Conservation (phyloP, 1,284 basidiomycete genomes). For the Moesziomyces aphidis region DNA sequence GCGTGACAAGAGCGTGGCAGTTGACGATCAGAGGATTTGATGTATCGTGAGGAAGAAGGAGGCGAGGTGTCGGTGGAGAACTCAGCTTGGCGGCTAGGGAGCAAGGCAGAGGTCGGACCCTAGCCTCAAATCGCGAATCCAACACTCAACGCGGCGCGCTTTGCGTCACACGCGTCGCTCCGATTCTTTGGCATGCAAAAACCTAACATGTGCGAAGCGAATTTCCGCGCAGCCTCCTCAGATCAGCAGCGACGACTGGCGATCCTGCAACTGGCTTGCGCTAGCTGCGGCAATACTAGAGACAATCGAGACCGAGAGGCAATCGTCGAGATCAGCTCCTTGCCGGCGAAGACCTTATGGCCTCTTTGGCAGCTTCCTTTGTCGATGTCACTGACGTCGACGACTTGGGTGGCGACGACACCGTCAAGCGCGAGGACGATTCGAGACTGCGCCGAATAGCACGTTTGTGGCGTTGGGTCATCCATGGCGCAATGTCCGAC, state of each 20-base stretch:
- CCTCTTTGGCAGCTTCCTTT: background rate
- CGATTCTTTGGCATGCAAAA: background rate
- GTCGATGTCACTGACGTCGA: constrained; percentile 1
- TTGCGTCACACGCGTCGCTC: constrained; percentile 19
- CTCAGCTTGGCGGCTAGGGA: no score
- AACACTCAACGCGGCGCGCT: constrained; percentile 48
- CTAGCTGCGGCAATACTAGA: no score
- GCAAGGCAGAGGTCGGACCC: background rate
- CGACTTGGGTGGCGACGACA: background rate
- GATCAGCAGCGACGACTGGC: background rate
- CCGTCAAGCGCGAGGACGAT: background rate
- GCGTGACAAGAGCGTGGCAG: background rate
- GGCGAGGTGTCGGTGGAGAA: no score
- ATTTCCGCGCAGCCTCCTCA: background rate
- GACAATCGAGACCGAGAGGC: no score
- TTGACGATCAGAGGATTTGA: no score
- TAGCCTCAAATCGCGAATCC: constrained; percentile 17
- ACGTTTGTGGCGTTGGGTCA: constrained; percentile 21
- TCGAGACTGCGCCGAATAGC: constrained; percentile 29
- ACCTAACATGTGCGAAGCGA: no score
- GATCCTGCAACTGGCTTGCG: background rate
- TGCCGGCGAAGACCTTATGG: background rate
- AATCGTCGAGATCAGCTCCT: no score
- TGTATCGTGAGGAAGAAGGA: background rate
- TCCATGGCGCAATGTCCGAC: constrained; percentile 29